These are phyloP conservation scores for Jamesozyma jinghongensis DNA, from an alignment of 805 yeast genomes.

Conservation along the genomic window DNA sequence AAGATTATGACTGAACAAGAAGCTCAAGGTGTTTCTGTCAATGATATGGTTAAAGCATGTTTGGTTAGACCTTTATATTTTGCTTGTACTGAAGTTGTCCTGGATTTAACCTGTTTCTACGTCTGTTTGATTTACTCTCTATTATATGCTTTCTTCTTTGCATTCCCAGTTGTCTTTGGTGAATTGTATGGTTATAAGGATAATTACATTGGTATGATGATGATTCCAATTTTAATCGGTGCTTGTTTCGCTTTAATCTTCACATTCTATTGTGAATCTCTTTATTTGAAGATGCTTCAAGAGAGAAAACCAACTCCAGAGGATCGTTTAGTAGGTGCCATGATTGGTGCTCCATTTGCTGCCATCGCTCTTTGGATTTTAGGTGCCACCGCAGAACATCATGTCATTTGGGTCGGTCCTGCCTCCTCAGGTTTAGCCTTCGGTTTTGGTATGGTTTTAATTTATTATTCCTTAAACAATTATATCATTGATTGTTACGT, in stretches of 20 bases:
- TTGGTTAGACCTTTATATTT: slow-evolving; percentile 73
- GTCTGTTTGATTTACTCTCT: slow-evolving; percentile 86
- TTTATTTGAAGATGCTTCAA: slow-evolving; percentile 44
- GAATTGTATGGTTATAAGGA: slow-evolving; percentile 71
- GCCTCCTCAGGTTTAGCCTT: slow-evolving; percentile 70
- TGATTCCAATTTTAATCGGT: slow-evolving; percentile 84
- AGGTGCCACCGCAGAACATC: slow-evolving; percentile 69
- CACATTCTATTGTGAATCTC: slow-evolving; percentile 66
- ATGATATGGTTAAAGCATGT: slow-evolving; percentile 64
- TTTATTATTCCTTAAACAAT: slow-evolving; percentile 68
- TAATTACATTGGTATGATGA: slow-evolving; percentile 75
- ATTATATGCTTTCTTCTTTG: slow-evolving; percentile 88
- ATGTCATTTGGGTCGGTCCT: slow-evolving; percentile 72
- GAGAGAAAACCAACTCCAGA: slow-evolving; percentile 63
- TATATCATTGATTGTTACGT: slow-evolving; percentile 88
- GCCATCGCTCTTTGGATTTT: slow-evolving; percentile 70
- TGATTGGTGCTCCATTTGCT: slow-evolving; percentile 77
- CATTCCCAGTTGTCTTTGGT: slow-evolving; percentile 82
- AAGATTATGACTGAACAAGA: slow-evolving; percentile 91
- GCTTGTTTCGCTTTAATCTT: slow-evolving; percentile 62
- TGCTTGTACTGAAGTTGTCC: slow-evolving; percentile 71
- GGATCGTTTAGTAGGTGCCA: slow-evolving; percentile 71
- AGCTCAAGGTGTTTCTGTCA: slow-evolving; percentile 61
- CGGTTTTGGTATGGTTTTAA: slow-evolving; percentile 69
- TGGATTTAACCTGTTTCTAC: slow-evolving; percentile 74